Base-by-base conservation (phyloP, 2,329 filamentous ascomycete species). In the Neonectria ditissima region DNA sequence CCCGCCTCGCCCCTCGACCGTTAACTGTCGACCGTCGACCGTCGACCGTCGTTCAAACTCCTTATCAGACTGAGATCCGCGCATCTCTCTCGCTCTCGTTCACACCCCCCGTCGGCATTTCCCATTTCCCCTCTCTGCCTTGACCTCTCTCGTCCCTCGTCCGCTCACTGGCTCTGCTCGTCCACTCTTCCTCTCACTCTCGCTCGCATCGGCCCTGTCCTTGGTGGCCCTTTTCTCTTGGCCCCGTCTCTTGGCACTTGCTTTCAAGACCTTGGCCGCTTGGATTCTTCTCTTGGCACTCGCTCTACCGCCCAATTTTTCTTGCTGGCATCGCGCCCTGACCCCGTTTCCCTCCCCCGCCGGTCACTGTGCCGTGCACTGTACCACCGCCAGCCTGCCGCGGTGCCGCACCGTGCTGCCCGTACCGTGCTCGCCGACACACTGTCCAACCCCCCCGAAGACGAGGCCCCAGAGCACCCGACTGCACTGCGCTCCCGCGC, bases 371-470 rank as follows among this genome's bases (percentile, higher is more conserved):
- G 14, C 55, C 10, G 26, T 32, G 55, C 59, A 62, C 53, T 45
- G 62, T 52, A 39, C 55, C 51, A 44, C 58, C 55, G 43, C 53
- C 14, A 37, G 6, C 14, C 6, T 62, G 47, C 63, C 58, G 50
- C 57, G 62, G 58, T 32, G n/a, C 20, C 43, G 55, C 56, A 72
- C 69, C 48, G 69, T 72, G 55, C 47, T 20, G 57, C 48, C 43
- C 53, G 55, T 55, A 72, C 69, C 20, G 68, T 72, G 52, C 50
- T 54, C 34, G 41, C 55, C 41, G 62, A 47, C 37, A 48, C 60
- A 58, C 55, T 52, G 48, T 50, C 50, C 45, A 43, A 66, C 39
- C 57, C 61, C 56, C 50, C 59, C 45, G 7, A 14, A 24, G 7
- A 43, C 59, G 52, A 68, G 41, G 62, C 30, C 56, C 65, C 50